Evolutionary conservation across 1,139 yeast genomes (phyloP), one percentile per base, ranked within the genome.

Genomic region (Spencermartinsiella ligniputridi): DNA sequence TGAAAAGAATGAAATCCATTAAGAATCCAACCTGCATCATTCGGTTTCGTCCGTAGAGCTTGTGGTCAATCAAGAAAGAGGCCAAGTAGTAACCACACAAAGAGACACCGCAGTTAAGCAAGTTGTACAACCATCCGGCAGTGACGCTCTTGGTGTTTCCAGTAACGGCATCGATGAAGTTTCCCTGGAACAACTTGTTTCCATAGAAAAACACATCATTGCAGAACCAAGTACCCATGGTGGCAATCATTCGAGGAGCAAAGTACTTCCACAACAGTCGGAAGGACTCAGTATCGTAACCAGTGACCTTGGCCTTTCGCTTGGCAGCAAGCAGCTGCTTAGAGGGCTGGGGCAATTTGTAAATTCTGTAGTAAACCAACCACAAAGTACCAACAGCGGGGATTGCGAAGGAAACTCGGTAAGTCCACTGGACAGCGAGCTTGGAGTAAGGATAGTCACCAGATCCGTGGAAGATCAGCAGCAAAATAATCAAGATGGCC

Each of bases 151-250:
- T 84, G 71, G 52, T 78, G 70, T 52, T 70, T 60, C 76, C 88
- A 79, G 56, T 83, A 74, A 66, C 83, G 79, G 50, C 71, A 59
- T 35, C 75, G 71, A 50, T 81, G 72, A 50, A 95, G 82, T 68
- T 75, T 80, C 70, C 92, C 94, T 66, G 69, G 67, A 66, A 66
- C 61, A 90, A 87, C 54, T 95, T 80, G 69, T 83, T 80, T 69
- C 94, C 83, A 67, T 92, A 92, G 76, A 81, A 89, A 50, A 97
- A 96, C 64, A 92, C 87, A 75, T 92, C 98, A 69, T 90, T 78
- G 73, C 83, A 75, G 74, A 90, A 90, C 98, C 98, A 92, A 41
- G 95, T 83, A 67, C 90, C 94, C 54, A 97, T 95, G 58, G 98
- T 90, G 65, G 97, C 98, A 44, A 92, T 56, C 57, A 92, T 74